Evolutionary conservation across 2,329 filamentous ascomycete species (phyloP), one percentile per base, ranked within the genome.

Genomic region (Apiospora marii): DNA sequence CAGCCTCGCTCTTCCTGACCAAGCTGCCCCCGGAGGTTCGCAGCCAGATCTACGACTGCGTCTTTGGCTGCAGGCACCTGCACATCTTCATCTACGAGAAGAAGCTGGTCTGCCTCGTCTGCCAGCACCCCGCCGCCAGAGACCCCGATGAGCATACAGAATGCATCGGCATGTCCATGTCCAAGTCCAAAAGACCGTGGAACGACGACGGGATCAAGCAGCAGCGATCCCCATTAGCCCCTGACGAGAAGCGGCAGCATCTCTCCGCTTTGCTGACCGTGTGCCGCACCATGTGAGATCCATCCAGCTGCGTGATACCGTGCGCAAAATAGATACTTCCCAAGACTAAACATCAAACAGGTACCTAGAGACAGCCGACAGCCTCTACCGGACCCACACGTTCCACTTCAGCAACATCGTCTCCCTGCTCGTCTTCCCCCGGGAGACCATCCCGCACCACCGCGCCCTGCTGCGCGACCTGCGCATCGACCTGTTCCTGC

Each of bases 71-170:
- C 3, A 8, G 44, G 16, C 30, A 61, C 30, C 19, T 72, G 48
- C 70, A 72, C 41, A 72, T 72, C 19, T 69, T 72, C 53, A 43
- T 72, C 46, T 43, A 69, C 48, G 67, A 69, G 12, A 22, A 69
- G 24, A 61, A 61, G 34, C 64, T 72, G 7, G 64, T 68, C 48
- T 27, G 53, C 14, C n/a, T 72, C 13, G 22, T 41, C 5, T 69
- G 70, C 14, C 70, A 30, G 19, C 8, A 72, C 19, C 70, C 70
- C 6, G 37, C 64, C 4, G 27, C 67, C 8, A 22, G 34, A 10
- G 67, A 48, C 24, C 37, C 58, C 8, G 22, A 27, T 34, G 67
- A 30, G 3, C 70, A 72, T 13, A 14, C 24, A 37, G 30, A 22
- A 37, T 61, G 53, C 19, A 61, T 61, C 53, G 53, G 53, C 30